Conservation (phyloP, 352 stramenopile species). For the Phytophthora idaei region DNA sequence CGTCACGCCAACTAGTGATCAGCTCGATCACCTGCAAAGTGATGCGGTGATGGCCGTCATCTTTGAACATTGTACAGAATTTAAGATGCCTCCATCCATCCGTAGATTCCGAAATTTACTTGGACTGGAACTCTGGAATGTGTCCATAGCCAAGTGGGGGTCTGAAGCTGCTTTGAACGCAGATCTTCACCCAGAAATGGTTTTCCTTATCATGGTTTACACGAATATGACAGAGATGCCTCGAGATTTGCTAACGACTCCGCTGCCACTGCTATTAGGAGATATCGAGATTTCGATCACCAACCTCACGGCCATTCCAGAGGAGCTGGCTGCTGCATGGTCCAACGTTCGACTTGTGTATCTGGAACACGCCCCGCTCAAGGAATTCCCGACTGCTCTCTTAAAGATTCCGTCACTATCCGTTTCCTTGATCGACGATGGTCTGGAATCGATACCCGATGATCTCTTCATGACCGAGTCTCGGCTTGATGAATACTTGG, state of each 20-base stretch:
- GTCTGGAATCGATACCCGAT: neutral
- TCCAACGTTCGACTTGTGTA: conserved; percentile 1
- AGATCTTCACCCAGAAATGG: conserved; percentile 34
- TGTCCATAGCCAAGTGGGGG: conserved; percentile 46
- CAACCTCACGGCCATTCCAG: conserved; percentile 39
- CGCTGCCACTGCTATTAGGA: conserved; percentile 42
- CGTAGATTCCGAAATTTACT: conserved; percentile 49
- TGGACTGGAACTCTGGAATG: conserved; percentile 63
- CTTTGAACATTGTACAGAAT: conserved; percentile 47
- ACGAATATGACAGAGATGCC: conserved; percentile 58
- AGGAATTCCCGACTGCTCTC: conserved; percentile 1
- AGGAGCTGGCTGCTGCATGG: conserved; percentile 34
- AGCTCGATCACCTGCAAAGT: conserved; percentile 33
- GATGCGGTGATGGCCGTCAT: conserved; percentile 35
- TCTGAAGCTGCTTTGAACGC: conserved; percentile 41
- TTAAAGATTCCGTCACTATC: neutral
- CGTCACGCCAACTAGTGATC: neutral
- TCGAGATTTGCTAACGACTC: conserved; percentile 31
- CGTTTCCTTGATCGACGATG: conserved; percentile 1
- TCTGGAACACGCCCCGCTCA: neutral
- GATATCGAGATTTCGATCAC: conserved; percentile 54
- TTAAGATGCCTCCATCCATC: conserved; percentile 46
- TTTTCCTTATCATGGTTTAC: conserved; percentile 48
- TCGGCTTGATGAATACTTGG: neutral
- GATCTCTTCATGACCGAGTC: conserved; percentile 1